Evolutionary conservation across 2,329 filamentous ascomycete species (phyloP).

Genomic region (Paecilomyces sp.): DNA sequence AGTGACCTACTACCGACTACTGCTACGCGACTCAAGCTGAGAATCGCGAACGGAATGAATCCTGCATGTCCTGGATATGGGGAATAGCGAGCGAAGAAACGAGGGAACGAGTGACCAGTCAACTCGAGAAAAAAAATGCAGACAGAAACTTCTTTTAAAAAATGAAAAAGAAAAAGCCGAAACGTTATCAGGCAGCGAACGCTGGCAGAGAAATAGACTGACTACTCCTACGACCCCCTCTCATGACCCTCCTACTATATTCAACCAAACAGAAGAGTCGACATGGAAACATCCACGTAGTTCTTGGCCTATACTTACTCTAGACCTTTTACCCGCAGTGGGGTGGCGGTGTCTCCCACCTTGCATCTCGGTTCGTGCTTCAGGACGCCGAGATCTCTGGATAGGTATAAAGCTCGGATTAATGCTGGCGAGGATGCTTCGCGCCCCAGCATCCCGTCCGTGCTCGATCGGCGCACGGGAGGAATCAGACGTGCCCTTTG

Average conservation of each 20-base stretch:
- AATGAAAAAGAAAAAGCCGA: not conserved
- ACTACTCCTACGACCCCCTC: not conserved
- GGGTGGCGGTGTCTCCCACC: not conserved
- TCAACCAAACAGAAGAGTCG: not conserved
- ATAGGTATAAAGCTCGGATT: not conserved
- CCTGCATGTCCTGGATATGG: not conserved
- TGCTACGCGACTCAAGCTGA: not conserved
- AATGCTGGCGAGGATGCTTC: not conserved
- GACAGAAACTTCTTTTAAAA: not conserved
- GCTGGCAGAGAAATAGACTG: not conserved
- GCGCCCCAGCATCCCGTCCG: not conserved
- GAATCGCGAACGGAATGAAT: not conserved
- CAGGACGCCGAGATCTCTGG: not conserved
- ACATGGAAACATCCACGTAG: not conserved
- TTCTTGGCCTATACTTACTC: not conserved
- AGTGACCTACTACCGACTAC: not conserved
- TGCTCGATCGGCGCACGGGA: not conserved
- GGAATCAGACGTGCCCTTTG: not conserved
- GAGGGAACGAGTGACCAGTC: not conserved
- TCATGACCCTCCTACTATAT: not conserved
- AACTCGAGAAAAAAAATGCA: not conserved
- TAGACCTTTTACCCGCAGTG: not conserved
- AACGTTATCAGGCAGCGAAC: not conserved
- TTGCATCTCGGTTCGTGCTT: not conserved
- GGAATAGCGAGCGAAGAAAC: not conserved